Base-by-base conservation (phyloP, 2,329 filamentous ascomycete species). In the Chalaropsis ovoidea region DNA sequence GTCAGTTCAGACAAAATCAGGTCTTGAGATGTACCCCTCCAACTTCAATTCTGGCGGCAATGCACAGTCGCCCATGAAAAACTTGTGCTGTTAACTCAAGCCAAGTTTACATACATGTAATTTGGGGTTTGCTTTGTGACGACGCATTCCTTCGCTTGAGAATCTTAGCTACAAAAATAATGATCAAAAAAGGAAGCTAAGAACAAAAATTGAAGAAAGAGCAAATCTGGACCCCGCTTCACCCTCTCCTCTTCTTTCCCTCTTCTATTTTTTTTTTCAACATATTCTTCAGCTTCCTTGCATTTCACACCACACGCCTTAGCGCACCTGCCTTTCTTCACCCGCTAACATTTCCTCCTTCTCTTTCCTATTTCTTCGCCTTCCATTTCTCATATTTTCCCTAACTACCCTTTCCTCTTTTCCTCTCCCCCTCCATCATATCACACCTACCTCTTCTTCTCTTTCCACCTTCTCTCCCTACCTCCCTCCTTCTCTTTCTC, bases 371-470 rank as follows among this genome's bases (percentile, higher is more conserved):
- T 63, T 63, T 42, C 61, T 19, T 43, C 35, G 15, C 63, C 41
- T 24, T 35, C 22, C 19, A 64, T 15, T 42, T 58, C 15, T 58
- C 22, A 62, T 61, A 62, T 61, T 65, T 27, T 31, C 54, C 39
- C 47, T 19, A 22, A 43, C 56, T 42, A 27, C 43, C 61, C 62
- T 67, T 65, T 52, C 56, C 64, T 27, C 49, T 63, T 62, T 84
- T 82, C 74, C 85, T 84, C 79, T 60, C 42, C 15, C 35, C 58
- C 63, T 84, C 81, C 74, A 85, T 84, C 79, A 63, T 39, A 62
- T 65, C 54, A 58, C 54, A 54, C 66, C 65, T 68, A 66, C 63
- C 69, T 65, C 62, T 65, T 63, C 65, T 69, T 67, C 67, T 69
- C 64, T 65, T 69, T 68, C 65, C 67, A 68, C 67, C 65, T 69